Evolutionary conservation across 352 stramenopile genomes (phyloP).

Genomic region (Phytophthora uliginosa): DNA sequence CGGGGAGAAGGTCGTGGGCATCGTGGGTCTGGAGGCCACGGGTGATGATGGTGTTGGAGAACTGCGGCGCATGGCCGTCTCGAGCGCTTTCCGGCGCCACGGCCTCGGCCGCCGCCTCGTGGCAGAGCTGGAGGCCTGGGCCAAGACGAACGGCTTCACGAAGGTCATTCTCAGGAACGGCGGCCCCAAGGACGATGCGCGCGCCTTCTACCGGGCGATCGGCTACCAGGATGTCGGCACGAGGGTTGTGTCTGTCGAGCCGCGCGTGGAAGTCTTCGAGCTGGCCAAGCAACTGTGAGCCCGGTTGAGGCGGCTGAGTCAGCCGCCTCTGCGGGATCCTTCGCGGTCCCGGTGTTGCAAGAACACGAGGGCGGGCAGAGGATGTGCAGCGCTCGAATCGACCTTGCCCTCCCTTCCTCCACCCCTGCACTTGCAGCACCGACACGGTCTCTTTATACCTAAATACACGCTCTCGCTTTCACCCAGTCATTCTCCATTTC

Average conservation of each 20-base stretch:
- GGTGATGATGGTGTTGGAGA: slow-evolving; percentile 35
- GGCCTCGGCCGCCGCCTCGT: slow-evolving; percentile 53
- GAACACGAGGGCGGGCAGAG: neutral
- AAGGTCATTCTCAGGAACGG: slow-evolving; percentile 48
- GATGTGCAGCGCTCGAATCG: neutral
- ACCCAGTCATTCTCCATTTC: slow-evolving; percentile 20
- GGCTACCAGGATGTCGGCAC: slow-evolving; percentile 39
- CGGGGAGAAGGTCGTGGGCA: slow-evolving; percentile 43
- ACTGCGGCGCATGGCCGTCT: slow-evolving; percentile 58
- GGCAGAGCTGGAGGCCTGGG: slow-evolving; percentile 52
- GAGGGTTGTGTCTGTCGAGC: slow-evolving; percentile 41
- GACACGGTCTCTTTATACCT: slow-evolving; percentile 10
- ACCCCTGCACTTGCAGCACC: slow-evolving; percentile 1
- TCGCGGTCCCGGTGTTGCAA: slow-evolving; percentile 10
- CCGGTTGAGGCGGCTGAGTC: neutral
- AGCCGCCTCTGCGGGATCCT: neutral
- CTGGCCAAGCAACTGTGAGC: slow-evolving; percentile 47
- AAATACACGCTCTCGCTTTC: neutral
- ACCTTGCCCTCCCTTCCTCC: too few species aligned
- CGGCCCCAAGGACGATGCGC: slow-evolving; percentile 41
- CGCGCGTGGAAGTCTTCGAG: slow-evolving; percentile 42
- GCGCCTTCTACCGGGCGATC: slow-evolving; percentile 47
- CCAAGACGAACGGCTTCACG: slow-evolving; percentile 38
- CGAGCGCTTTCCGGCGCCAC: slow-evolving; percentile 40
- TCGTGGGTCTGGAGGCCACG: slow-evolving; percentile 52